Conservation (phyloP, 176 grass and related monocot species). For the Bothriochloa decipiens region DNA sequence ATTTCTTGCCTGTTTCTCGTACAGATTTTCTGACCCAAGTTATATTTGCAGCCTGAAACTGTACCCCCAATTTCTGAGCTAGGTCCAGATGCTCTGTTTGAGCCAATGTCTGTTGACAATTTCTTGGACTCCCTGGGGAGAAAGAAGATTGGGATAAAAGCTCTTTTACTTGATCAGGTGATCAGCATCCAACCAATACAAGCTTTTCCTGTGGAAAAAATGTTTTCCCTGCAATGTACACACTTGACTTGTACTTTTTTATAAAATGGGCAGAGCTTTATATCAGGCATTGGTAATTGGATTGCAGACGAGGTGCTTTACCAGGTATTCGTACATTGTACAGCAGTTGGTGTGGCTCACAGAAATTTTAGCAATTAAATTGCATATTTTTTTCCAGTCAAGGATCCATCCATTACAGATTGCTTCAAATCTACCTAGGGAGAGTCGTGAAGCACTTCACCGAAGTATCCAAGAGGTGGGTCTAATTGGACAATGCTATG, state of each 20-base stretch:
- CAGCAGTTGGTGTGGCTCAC: background rate
- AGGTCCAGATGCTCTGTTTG: constrained; percentile 86
- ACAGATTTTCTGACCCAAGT: constrained; percentile 15
- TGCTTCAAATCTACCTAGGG: constrained; percentile 73
- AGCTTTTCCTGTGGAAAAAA: constrained; percentile 22
- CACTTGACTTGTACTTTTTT: background rate
- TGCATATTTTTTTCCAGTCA: constrained; percentile 57
- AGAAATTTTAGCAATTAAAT: constrained; percentile 11
- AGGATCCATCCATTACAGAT: constrained; percentile 81
- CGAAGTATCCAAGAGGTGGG: constrained; percentile 72
- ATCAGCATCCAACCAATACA: constrained; percentile 4
- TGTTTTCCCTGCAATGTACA: background rate
- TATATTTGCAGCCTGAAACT: constrained; percentile 70
- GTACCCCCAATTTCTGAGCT: constrained; percentile 90
- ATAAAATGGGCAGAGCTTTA: constrained; percentile 62
- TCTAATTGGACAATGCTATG: background rate
- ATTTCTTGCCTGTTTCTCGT: background rate
- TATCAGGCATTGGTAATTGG: constrained; percentile 98
- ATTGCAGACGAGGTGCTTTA: constrained; percentile 97
- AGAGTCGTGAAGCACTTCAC: constrained; percentile 71
- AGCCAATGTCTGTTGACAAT: constrained; percentile 63
- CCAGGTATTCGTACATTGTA: constrained; percentile 53
- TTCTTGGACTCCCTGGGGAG: constrained; percentile 60
- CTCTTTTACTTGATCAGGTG: constrained; percentile 94
- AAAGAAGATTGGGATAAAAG: constrained; percentile 90